Base-by-base conservation (phyloP, 2,329 filamentous ascomycete genomes). In the Nemania diffusa region DNA sequence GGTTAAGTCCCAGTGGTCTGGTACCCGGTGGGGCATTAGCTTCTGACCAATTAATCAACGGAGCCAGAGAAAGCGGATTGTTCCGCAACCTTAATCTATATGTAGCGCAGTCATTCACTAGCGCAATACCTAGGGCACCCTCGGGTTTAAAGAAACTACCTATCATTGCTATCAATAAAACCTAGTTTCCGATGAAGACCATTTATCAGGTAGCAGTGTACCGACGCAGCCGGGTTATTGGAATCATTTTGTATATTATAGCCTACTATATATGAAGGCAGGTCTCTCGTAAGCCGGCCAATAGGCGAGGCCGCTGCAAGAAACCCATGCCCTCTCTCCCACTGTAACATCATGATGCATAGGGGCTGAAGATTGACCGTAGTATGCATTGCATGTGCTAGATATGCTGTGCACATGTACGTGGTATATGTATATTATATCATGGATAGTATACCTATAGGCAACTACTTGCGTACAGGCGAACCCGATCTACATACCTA, bases 281-380 rank as follows among this genome's bases (percentile, higher is more conserved):
- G 50, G n/a, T 15, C 46, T n/a, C 20, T 55, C 67, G 67, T 69
- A 69, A 57, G 56, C 40, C n/a, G 17, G n/a, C 67, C 64, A 69
- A 69, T 69, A 53, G 67, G 67, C 64, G 57, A 20, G 50, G 24
- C 67, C 67, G 67, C 67, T 69, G 64, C 51, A 58, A 26, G 48
- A 17, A 44, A 53, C 32, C 53, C 15, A 46, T 32, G 37, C 27
- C 7, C 29, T 37, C 37, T 52, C 34, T 67, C 3, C 32, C 53
- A 40, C 44, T 66, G 62, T 46, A 69, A 66, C 62, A 52, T 48
- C 24, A 50, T 22, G 17, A 27, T 57, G 56, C 61, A 67, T 67
- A 46, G 60, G 56, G 60, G 65, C 65, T 64, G 59, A 62, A 57
- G 40, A 59, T 46, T 24, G n/a, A 51, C 55, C 29, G 24, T 32